These are phyloP conservation scores for Pichia nakasei DNA, from an alignment of 805 yeast genomes.

Conservation along the genomic window DNA sequence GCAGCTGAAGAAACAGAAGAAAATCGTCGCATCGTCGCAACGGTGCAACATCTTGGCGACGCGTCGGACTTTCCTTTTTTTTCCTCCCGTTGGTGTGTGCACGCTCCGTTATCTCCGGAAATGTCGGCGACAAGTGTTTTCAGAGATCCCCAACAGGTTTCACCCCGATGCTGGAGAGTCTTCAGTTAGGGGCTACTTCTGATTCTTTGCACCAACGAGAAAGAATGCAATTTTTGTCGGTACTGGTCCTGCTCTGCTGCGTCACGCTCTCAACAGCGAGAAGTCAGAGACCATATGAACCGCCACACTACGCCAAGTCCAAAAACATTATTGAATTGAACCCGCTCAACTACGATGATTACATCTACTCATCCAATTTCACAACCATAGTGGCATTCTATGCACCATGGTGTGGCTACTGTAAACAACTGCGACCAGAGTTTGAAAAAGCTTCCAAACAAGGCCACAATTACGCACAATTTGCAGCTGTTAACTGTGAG, in stretches of 20 bases:
- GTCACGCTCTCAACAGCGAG: not conserved
- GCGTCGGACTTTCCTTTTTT: no score
- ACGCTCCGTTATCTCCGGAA: no score
- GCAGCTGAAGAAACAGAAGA: no score
- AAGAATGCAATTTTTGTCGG: not conserved
- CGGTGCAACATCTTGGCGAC: no score
- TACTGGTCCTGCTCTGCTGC: not conserved
- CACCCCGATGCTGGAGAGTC: no score
- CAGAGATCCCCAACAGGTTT: no score
- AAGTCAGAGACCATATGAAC: not conserved
- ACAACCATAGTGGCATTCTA: constrained; percentile 81
- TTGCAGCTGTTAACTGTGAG: constrained; percentile 87
- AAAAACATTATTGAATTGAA: constrained; percentile 21
- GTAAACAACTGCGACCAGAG: constrained; percentile 60
- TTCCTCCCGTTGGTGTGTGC: no score
- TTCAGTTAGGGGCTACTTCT: no score
- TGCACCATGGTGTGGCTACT: constrained; percentile 98
- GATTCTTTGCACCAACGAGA: not conserved
- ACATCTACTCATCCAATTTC: constrained; percentile 61
- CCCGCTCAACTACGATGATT: constrained; percentile 48
- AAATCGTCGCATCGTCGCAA: no score
- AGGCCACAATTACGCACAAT: constrained; percentile 47
- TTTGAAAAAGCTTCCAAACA: constrained; percentile 55
- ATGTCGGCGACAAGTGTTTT: no score
- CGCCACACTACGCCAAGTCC: constrained; percentile 17